A percentile compares a stretch with the other conserved stretches of the same genome.
Conservation (phyloP, 2,329 filamentous ascomycete genomes). For the Venturia carpophila region DNA sequence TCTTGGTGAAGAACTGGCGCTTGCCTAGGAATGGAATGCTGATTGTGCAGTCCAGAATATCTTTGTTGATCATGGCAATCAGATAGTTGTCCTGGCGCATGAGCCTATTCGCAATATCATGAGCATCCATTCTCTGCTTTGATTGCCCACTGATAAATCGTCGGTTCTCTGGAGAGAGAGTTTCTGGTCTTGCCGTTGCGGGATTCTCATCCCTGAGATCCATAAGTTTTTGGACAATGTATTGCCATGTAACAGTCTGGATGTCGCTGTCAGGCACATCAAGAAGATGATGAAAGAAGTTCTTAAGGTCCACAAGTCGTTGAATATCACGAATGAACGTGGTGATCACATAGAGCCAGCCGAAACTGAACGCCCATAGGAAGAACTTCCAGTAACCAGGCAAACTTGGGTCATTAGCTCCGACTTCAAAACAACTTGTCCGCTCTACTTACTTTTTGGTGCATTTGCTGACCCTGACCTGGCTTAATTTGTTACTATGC, state of each 20-base stretch:
- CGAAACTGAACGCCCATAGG: slow-evolving; percentile 77
- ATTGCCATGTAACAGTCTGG: slow-evolving; percentile 91
- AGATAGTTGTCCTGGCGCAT: slow-evolving; percentile 97
- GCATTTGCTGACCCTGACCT: slow-evolving; percentile 65
- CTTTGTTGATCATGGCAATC: slow-evolving; percentile 96
- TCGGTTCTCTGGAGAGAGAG: slow-evolving; percentile 50
- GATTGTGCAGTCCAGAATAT: slow-evolving; percentile 78
- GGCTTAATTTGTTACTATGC: slow-evolving; percentile 53
- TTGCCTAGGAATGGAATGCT: slow-evolving; percentile 75
- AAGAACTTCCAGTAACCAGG: slow-evolving; percentile 68
- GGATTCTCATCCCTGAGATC: slow-evolving; percentile 76
- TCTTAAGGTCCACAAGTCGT: slow-evolving; percentile 66
- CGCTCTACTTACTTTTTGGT: slow-evolving; percentile 40
- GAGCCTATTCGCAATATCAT: slow-evolving; percentile 91
- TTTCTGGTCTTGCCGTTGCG: slow-evolving; percentile 55
- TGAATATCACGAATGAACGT: slow-evolving; percentile 66
- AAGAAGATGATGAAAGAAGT: slow-evolving; percentile 77
- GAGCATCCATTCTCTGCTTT: slow-evolving; percentile 88
- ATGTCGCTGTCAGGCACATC: slow-evolving; percentile 80
- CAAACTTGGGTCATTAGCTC: slow-evolving; percentile 45
- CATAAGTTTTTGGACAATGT: slow-evolving; percentile 80
- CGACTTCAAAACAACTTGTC: not conserved
- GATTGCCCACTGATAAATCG: slow-evolving; percentile 71
- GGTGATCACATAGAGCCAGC: slow-evolving; percentile 74
- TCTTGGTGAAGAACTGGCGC: slow-evolving; percentile 78